Evolutionary conservation across 768 basidiomycete species (phyloP).

Genomic region (Suillus americanus): DNA sequence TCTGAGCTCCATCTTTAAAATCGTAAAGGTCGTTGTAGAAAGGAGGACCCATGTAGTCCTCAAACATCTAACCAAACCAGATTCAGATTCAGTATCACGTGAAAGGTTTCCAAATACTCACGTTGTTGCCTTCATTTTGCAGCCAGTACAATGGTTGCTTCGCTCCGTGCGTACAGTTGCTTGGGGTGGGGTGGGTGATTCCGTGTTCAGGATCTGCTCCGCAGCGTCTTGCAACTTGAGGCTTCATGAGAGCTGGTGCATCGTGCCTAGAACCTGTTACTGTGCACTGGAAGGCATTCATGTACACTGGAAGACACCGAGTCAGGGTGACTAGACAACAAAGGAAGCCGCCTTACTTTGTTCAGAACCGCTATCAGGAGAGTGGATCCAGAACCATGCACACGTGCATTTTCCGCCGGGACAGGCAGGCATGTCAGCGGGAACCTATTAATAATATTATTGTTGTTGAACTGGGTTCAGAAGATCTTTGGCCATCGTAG

Average conservation of each 20-base stretch:
- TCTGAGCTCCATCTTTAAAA: slow-evolving; percentile 44
- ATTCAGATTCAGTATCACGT: background rate
- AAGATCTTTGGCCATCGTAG: slow-evolving; percentile 32
- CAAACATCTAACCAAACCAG: slow-evolving; percentile 26
- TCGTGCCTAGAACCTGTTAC: slow-evolving; percentile 27
- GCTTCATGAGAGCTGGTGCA: slow-evolving; percentile 31
- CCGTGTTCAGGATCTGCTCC: slow-evolving; percentile 29
- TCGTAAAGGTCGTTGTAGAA: slow-evolving; percentile 39
- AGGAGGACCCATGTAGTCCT: slow-evolving; percentile 30
- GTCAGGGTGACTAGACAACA: background rate
- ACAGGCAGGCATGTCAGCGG: slow-evolving; percentile 42
- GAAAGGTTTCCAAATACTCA: slow-evolving; percentile 18
- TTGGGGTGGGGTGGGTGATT: slow-evolving; percentile 18
- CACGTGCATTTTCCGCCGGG: slow-evolving; percentile 44
- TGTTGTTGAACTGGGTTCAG: slow-evolving; percentile 36
- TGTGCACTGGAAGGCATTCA: slow-evolving; percentile 42
- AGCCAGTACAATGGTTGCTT: slow-evolving; percentile 42
- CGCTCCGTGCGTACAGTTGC: slow-evolving; percentile 40
- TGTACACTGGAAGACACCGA: slow-evolving; percentile 27
- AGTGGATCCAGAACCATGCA: slow-evolving; percentile 43
- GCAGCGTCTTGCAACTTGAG: slow-evolving; percentile 36
- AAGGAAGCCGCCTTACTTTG: slow-evolving; percentile 29
- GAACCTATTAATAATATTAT: no score
- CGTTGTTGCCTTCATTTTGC: slow-evolving; percentile 40
- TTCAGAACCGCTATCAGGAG: slow-evolving; percentile 32